A percentile compares a stretch with the other conserved stretches of the same genome.
Conservation (phyloP, 768 basidiomycete genomes). For the Mycena sanguinolenta region DNA sequence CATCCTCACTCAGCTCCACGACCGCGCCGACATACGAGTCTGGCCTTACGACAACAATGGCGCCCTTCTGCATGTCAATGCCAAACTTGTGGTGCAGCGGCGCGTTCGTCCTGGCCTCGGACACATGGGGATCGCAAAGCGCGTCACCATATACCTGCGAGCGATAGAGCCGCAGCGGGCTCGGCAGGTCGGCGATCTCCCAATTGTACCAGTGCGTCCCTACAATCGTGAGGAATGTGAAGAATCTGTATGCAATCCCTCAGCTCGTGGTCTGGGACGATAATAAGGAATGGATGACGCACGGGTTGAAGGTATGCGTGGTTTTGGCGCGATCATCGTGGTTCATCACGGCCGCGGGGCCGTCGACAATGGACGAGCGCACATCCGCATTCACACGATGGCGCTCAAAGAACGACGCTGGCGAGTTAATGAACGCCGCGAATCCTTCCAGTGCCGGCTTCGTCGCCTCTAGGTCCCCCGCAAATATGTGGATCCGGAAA, state of each 20-base stretch:
- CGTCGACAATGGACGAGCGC: slow-evolving; percentile 31
- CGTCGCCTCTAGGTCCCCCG: slow-evolving; percentile 29
- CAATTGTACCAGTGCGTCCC: slow-evolving; percentile 38
- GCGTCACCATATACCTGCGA: slow-evolving; percentile 36
- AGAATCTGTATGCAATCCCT: slow-evolving; percentile 23
- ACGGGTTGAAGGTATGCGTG: slow-evolving; percentile 30
- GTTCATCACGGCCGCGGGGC: slow-evolving; percentile 28
- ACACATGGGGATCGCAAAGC: slow-evolving; percentile 33
- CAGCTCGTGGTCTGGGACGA: not conserved
- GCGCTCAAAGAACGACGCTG: slow-evolving; percentile 35
- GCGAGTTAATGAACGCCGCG: slow-evolving; percentile 35
- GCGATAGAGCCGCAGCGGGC: slow-evolving; percentile 38
- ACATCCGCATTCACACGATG: slow-evolving; percentile 24
- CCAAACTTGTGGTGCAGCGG: slow-evolving; percentile 36
- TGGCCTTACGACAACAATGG: slow-evolving; percentile 46
- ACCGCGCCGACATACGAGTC: slow-evolving; percentile 49
- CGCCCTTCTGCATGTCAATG: slow-evolving; percentile 39
- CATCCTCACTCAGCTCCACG: slow-evolving; percentile 41
- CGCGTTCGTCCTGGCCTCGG: slow-evolving; percentile 32
- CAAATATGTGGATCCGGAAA: slow-evolving; percentile 38
- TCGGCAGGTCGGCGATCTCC: slow-evolving; percentile 36
- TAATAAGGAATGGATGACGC: not conserved
- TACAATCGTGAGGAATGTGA: slow-evolving; percentile 38
- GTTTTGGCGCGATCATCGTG: slow-evolving; percentile 4
- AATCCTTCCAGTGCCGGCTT: slow-evolving; percentile 29